These are phyloP conservation scores for Stromatinia cepivora DNA, from an alignment of 2,329 filamentous ascomycete species.

Conservation along the genomic window DNA sequence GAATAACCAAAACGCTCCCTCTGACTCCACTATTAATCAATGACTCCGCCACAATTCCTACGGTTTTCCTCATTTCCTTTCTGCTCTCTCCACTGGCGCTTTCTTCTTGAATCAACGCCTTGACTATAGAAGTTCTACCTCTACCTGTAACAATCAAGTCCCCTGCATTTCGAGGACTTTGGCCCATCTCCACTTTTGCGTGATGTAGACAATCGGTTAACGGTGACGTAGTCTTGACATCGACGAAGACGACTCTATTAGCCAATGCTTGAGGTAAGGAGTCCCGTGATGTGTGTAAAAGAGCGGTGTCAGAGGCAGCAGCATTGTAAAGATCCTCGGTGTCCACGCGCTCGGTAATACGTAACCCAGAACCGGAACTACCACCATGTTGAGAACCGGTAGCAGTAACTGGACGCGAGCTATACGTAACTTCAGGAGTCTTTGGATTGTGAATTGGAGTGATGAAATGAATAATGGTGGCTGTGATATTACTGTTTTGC, in stretches of 20 bases:
- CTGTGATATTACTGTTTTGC: conserved; percentile 75
- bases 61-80: conserved; percentile 50
- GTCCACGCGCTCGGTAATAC: conserved; percentile 31
- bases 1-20: conserved; percentile 69
- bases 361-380: conserved; percentile 26
- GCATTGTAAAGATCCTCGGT: conserved; percentile 32
- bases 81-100: conserved; percentile 34
- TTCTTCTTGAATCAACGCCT: conserved; percentile 26
- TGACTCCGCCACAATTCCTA: conserved; percentile 61
- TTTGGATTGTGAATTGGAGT: conserved; percentile 32
- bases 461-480: conserved; percentile 67
- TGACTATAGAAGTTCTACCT: conserved; percentile 35
- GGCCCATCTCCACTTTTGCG: conserved; percentile 60
- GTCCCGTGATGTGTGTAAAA: conserved; percentile 58
- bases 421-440: conserved; percentile 22
- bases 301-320: conserved; percentile 44
- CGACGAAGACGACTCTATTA: conserved; percentile 58
- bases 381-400: conserved; percentile 8
- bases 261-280: conserved; percentile 54
- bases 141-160: conserved; percentile 70
- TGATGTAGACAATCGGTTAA: conserved; percentile 48
- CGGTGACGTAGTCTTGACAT: conserved; percentile 47
- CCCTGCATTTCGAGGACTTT: conserved; percentile 63
- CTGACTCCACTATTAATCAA: conserved; percentile 59
- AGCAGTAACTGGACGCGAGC: conserved; percentile 12